Conservation (phyloP, 2,329 filamentous ascomycete genomes). For the Fusarium domesticum region DNA sequence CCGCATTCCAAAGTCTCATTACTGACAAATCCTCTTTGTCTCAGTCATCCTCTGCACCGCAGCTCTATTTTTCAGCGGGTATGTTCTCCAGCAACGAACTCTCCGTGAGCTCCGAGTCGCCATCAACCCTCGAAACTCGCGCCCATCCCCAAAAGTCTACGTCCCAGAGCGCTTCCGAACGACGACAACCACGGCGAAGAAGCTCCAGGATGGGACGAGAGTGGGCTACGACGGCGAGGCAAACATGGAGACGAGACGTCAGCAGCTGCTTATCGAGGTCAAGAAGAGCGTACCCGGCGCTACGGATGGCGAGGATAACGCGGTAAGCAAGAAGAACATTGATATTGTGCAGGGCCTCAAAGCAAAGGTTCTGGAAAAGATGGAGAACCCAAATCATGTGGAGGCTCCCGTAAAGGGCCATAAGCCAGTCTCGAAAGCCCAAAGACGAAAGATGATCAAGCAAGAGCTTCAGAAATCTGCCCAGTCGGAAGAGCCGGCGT, state of each 20-base stretch:
- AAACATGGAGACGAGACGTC: slow-evolving; percentile 28
- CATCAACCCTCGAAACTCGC: slow-evolving; percentile 51
- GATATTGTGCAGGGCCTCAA: slow-evolving; percentile 34
- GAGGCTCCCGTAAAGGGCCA: slow-evolving; percentile 39
- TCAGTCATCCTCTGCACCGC: slow-evolving; percentile 73
- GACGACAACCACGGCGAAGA: slow-evolving; percentile 42
- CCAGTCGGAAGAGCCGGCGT: slow-evolving; percentile 44
- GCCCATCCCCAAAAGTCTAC: slow-evolving; percentile 46
- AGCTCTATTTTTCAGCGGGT: slow-evolving; percentile 83
- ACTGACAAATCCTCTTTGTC: slow-evolving; percentile 7
- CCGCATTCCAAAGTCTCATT: slow-evolving; percentile 16
- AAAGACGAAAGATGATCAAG: slow-evolving; percentile 57
- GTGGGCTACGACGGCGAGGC: slow-evolving; percentile 39
- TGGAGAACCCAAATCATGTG: slow-evolving; percentile 34
- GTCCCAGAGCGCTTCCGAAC: slow-evolving; percentile 50
- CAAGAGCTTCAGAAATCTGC: slow-evolving; percentile 52
- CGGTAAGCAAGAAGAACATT: slow-evolving; percentile 26
- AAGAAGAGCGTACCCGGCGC: slow-evolving; percentile 31
- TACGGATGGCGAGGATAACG: slow-evolving; percentile 13
- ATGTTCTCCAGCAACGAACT: slow-evolving; percentile 82
- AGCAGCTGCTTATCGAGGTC: slow-evolving; percentile 35
- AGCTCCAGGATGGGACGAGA: slow-evolving; percentile 46
- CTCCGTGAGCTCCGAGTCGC: slow-evolving; percentile 72
- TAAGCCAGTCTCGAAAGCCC: slow-evolving; percentile 49
- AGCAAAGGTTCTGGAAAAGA: slow-evolving; percentile 33